phyloP scores from a whole-genome alignment of 495 filamentous ascomycete genomes.

The Cladorrhinum samala region DNA sequence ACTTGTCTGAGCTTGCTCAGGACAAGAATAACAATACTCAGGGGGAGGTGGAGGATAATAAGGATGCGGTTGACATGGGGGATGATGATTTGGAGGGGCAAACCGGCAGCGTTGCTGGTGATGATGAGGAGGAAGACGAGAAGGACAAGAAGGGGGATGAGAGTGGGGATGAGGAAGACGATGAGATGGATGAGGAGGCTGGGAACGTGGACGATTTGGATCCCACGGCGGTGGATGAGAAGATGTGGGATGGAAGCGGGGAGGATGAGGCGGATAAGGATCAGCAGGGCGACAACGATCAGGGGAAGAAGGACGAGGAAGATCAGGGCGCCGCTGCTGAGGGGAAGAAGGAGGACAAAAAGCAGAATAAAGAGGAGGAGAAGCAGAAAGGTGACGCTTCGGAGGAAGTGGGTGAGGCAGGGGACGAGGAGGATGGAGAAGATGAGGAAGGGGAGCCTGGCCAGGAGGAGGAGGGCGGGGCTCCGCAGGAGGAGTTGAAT shows the following conservation, averaged over 20 bases:
- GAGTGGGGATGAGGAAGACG: slow-evolving; percentile 48
- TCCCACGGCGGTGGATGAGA: slow-evolving; percentile 86
- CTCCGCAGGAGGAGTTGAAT: slow-evolving; percentile 53
- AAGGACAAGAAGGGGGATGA: slow-evolving; percentile 35
- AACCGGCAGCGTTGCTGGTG: slow-evolving; percentile 57
- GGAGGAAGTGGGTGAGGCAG: slow-evolving; percentile 43
- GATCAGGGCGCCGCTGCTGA: slow-evolving; percentile 55
- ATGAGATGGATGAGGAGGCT: slow-evolving; percentile 78
- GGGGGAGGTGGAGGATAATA: slow-evolving; percentile 67
- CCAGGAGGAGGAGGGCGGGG: slow-evolving; percentile 68
- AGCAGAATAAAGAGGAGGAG: slow-evolving; percentile 51
- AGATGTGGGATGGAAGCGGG: slow-evolving; percentile 87
- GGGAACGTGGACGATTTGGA: slow-evolving; percentile 88
- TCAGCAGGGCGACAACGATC: slow-evolving; percentile 64
- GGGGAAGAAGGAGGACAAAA: slow-evolving; percentile 50
- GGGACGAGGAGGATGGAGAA: slow-evolving; percentile 50
- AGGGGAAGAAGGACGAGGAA: slow-evolving; percentile 58
- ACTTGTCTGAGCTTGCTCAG: slow-evolving; percentile 84
- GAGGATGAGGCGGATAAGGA: slow-evolving; percentile 75
- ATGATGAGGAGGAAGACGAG: slow-evolving; percentile 48
- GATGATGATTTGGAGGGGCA: slow-evolving; percentile 83
- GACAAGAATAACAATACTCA: slow-evolving; percentile 65
- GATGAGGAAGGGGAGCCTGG: slow-evolving; percentile 61
- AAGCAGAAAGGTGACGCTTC: slow-evolving; percentile 49
- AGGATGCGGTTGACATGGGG: slow-evolving; percentile 92